Conservation (phyloP, 306 rosid genomes). For the Calophaca sinica region DNA sequence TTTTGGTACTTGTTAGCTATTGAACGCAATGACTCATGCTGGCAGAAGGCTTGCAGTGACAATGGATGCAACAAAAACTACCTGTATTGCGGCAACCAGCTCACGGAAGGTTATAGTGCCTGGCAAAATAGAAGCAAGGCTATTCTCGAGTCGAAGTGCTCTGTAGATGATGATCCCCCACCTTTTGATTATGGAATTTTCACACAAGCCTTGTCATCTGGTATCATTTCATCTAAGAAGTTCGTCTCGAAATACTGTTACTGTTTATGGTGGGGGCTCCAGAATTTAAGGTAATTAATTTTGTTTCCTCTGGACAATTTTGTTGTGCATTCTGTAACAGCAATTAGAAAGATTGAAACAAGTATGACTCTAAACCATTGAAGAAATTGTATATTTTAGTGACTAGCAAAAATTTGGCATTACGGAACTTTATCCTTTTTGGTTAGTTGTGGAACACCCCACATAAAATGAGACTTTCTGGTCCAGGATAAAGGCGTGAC, state of each 20-base stretch:
- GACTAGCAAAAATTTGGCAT: neutral
- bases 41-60: slow-evolving; percentile 72
- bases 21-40: slow-evolving; percentile 92
- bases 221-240: slow-evolving; percentile 68
- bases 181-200: slow-evolving; percentile 88
- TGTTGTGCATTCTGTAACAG: slow-evolving; percentile 13
- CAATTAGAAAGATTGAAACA: slow-evolving; percentile 12
- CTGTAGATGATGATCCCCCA: slow-evolving; percentile 41
- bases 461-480: neutral
- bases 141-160: slow-evolving; percentile 52
- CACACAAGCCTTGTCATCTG: slow-evolving; percentile 67
- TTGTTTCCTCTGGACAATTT: slow-evolving; percentile 24
- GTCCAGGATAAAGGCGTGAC: neutral
- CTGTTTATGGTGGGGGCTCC: slow-evolving; percentile 99
- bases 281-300: slow-evolving; percentile 79
- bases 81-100: slow-evolving; percentile 75
- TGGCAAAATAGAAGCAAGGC: slow-evolving; percentile 52
- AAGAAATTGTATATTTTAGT: neutral
- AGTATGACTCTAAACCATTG: neutral
- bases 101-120: slow-evolving; percentile 40
- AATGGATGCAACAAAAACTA: slow-evolving; percentile 52
- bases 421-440: neutral
- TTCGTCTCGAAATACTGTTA: slow-evolving; percentile 85
- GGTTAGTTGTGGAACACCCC: neutral
- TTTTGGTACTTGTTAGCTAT: slow-evolving; percentile 94